A percentile compares a stretch with the other conserved stretches of the same genome.
These are phyloP conservation scores for Geotrichum reessii DNA, from an alignment of 1,139 yeast species.

Conservation along the genomic window DNA sequence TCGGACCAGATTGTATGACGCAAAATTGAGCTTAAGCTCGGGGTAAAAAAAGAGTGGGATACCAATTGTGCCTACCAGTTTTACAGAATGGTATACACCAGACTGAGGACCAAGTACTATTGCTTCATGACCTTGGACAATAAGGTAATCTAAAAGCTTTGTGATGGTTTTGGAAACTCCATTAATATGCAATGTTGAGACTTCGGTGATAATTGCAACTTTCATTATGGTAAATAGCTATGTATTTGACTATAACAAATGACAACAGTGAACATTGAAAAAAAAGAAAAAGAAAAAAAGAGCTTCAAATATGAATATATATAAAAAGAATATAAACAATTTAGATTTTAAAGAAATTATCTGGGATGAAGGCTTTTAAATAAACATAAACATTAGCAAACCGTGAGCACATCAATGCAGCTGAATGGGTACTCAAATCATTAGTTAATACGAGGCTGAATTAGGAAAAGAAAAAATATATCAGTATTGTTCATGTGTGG, in stretches of 20 bases:
- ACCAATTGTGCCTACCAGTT: conserved; percentile 22
- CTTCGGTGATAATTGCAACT: conserved; percentile 17
- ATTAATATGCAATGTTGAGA: conserved; percentile 22
- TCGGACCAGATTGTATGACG: conserved; percentile 15
- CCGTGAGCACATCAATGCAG: neutral
- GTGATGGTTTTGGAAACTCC: conserved; percentile 24
- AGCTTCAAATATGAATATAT: neutral
- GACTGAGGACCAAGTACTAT: conserved; percentile 22
- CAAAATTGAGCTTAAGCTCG: conserved; percentile 23
- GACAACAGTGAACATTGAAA: neutral
- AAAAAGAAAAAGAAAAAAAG: neutral
- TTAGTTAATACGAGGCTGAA: neutral
- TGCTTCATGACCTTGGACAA: conserved; percentile 20
- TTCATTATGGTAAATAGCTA: neutral
- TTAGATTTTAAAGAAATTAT: neutral
- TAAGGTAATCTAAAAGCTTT: conserved; percentile 21
- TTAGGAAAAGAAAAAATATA: neutral
- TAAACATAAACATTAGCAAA: neutral
- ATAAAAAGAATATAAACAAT: neutral
- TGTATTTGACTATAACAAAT: neutral
- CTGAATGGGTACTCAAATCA: neutral
- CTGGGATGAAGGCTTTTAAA: neutral
- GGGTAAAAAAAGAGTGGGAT: conserved; percentile 24
- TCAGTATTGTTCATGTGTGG: neutral
- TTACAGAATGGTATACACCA: conserved; percentile 19